phyloP scores from a whole-genome alignment of 169 alveolate genomes.

The Cryptosporidium andersoni region DNA sequence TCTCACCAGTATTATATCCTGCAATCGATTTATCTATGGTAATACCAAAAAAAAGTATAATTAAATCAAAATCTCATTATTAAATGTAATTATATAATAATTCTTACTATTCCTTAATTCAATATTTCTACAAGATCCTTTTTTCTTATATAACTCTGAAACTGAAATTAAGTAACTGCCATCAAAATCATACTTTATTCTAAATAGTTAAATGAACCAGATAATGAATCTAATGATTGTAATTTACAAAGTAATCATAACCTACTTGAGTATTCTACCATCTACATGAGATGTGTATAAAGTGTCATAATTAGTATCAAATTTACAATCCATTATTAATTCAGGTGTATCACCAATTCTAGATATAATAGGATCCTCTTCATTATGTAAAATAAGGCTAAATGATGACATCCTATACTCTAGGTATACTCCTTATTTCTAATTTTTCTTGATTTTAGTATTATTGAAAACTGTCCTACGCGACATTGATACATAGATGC shows the following conservation, averaged over 20 bases:
- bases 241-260: not conserved
- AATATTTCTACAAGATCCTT: slow-evolving; percentile 61
- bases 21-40: slow-evolving; percentile 16
- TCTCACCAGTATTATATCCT: slow-evolving; percentile 55
- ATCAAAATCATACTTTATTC: slow-evolving; percentile 29
- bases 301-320: slow-evolving; percentile 1
- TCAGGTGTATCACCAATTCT: not conserved
- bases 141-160: slow-evolving; percentile 28
- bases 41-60: not conserved
- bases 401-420: slow-evolving; percentile 22
- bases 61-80: not conserved
- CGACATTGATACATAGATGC: too few relatives aligned
- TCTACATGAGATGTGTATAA: slow-evolving; percentile 55
- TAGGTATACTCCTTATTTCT: not conserved
- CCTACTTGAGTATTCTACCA: slow-evolving; percentile 35
- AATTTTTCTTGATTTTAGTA: too few relatives aligned
- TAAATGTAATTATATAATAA: not conserved
- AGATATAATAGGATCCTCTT: not conserved
- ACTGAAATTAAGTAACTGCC: slow-evolving; percentile 2
- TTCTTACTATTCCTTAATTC: slow-evolving; percentile 53
- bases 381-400: slow-evolving; percentile 16
- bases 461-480: too few relatives aligned
- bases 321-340: slow-evolving; percentile 54
- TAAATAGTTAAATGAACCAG: not conserved
- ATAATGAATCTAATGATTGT: not conserved